These are phyloP conservation scores for Xylariales sp. DNA, from an alignment of 2,329 filamentous ascomycete species.

Conservation along the genomic window DNA sequence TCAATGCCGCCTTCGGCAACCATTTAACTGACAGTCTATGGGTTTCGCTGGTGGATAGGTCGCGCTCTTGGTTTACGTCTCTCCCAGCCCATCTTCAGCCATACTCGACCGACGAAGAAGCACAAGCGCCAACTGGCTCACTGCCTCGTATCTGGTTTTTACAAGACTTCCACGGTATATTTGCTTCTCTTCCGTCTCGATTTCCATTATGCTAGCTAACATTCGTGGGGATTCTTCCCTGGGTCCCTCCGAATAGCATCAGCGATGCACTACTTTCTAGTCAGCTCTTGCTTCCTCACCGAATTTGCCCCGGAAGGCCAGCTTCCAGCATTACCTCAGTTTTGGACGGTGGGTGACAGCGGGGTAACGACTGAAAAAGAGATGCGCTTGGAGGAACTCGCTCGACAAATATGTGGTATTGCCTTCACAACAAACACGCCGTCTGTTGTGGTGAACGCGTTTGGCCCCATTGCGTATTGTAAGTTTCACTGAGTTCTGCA, in stretches of 20 bases:
- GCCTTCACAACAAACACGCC: constrained; percentile 38
- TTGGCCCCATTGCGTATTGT: constrained; percentile 44
- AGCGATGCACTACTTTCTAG: constrained; percentile 37
- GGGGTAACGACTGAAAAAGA: constrained; percentile 8
- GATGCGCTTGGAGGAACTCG: constrained; percentile 26
- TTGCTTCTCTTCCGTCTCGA: background rate
- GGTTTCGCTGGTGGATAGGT: constrained; percentile 13
- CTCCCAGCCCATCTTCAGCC: constrained; percentile 24
- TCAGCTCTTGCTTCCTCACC: constrained; percentile 27
- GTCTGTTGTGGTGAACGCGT: constrained; percentile 41
- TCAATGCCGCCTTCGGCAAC: constrained; percentile 32
- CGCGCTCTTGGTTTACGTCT: constrained; percentile 24
- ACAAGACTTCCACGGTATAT: constrained; percentile 35
- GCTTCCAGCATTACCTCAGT: background rate
- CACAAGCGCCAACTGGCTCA: background rate
- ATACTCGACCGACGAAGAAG: background rate
- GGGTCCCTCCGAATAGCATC: constrained; percentile 30
- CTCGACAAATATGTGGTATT: constrained; percentile 36
- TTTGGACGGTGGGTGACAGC: background rate
- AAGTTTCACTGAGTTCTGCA: constrained; percentile 11
- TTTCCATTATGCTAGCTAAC: background rate
- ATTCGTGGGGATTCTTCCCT: too few relatives aligned
- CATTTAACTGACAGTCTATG: constrained; percentile 12
- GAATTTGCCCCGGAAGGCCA: constrained; percentile 9
- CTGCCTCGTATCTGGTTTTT: constrained; percentile 37